Conservation (phyloP, 2,329 filamentous ascomycete genomes). For the Aaosphaeria arxii region DNA sequence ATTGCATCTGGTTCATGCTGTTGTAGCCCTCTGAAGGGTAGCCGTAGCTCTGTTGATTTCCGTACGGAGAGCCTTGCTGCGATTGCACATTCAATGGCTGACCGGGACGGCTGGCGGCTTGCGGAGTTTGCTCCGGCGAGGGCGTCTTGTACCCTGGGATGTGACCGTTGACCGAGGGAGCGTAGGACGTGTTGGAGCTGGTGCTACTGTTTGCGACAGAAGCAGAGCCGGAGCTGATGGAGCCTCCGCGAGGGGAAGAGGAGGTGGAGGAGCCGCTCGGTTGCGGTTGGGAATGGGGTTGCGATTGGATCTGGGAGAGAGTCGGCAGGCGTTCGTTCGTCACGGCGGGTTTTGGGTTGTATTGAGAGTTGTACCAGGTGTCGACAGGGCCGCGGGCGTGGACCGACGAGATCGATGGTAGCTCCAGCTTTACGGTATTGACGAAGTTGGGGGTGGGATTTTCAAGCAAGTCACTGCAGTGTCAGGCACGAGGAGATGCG, state of each 20-base stretch:
- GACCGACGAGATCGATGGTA: slow-evolving; percentile 80
- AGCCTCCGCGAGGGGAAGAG: slow-evolving; percentile 73
- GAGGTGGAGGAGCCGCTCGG: slow-evolving; percentile 61
- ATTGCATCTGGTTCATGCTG: slow-evolving; percentile 77
- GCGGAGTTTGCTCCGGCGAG: slow-evolving; percentile 64
- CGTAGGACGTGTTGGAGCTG: slow-evolving; percentile 56
- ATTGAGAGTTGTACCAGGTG: slow-evolving; percentile 68
- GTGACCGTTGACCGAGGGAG: slow-evolving; percentile 52
- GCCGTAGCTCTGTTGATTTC: slow-evolving; percentile 37
- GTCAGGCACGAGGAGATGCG: slow-evolving; percentile 11
- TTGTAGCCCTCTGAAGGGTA: slow-evolving; percentile 39
- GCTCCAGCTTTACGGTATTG: slow-evolving; percentile 89
- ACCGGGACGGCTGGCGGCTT: slow-evolving; percentile 35
- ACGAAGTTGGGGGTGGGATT: slow-evolving; percentile 6
- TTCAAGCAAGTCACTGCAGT: slow-evolving; percentile 8
- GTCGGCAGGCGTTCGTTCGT: slow-evolving; percentile 74
- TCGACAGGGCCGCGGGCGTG: slow-evolving; percentile 76
- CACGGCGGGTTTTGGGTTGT: slow-evolving; percentile 61
- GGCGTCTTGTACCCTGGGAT: slow-evolving; percentile 69
- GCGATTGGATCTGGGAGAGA: slow-evolving; percentile 59
- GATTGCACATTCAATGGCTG: slow-evolving; percentile 37
- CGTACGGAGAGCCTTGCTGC: slow-evolving; percentile 39
- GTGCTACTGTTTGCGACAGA: slow-evolving; percentile 49
- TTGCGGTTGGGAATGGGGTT: slow-evolving; percentile 44
- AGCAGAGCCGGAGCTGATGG: slow-evolving; percentile 64